A percentile compares a stretch with the other conserved stretches of the same genome.
Evolutionary conservation across 495 filamentous ascomycete genomes (phyloP).

Genomic region (Alectoria sarmentosa): DNA sequence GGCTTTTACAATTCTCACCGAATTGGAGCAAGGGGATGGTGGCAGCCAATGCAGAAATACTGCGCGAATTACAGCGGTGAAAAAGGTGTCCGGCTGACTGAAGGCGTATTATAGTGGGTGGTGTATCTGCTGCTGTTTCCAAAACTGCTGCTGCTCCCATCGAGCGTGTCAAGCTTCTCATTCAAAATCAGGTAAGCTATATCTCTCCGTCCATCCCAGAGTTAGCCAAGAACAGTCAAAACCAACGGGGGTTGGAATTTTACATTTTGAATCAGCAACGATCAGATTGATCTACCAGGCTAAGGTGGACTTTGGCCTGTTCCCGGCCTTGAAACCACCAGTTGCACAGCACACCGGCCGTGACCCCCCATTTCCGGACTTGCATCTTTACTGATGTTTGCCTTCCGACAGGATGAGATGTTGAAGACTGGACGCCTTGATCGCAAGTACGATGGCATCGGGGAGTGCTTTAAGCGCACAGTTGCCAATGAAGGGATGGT

Average conservation of each 20-base stretch:
- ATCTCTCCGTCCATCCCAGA: background rate
- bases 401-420: conserved; percentile 86
- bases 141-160: conserved; percentile 99
- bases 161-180: conserved; percentile 99
- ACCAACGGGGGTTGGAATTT: background rate
- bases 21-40: background rate
- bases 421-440: conserved; percentile 96
- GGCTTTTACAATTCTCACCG: background rate
- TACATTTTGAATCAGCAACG: background rate
- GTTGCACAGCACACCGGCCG: background rate
- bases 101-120: conserved; percentile 66
- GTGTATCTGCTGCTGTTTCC: conserved; percentile 98
- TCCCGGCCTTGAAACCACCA: background rate
- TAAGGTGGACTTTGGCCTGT: background rate
- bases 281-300: background rate
- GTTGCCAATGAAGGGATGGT: conserved; percentile 68
- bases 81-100: conserved; percentile 30
- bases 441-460: conserved; percentile 91
- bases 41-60: background rate
- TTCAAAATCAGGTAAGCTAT: conserved; percentile 94
- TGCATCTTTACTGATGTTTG: conserved; percentile 20
- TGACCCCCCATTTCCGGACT: background rate
- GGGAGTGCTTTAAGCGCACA: conserved; percentile 91
- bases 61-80: background rate
- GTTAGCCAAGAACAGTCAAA: background rate